Percentiles rank a stretch among this genome's conserved stretches.
Evolutionary conservation across 2,329 filamentous ascomycete species (phyloP).

Genomic region (Colletotrichum liriopes): DNA sequence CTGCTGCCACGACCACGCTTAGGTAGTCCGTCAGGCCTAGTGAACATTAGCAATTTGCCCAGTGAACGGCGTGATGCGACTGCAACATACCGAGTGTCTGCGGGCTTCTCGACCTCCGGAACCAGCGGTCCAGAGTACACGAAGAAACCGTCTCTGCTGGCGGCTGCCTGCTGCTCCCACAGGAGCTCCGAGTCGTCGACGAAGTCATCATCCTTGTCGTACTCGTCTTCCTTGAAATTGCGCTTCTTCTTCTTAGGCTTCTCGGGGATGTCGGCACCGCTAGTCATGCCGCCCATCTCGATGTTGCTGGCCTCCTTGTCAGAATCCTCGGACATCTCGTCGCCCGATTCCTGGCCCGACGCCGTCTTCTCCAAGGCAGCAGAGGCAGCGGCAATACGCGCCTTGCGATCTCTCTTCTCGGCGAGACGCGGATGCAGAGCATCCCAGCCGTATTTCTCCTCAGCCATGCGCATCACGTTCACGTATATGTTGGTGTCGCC

Average conservation of each 20-base stretch:
- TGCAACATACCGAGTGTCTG: slow-evolving; percentile 62
- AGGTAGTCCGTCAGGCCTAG: slow-evolving; percentile 78
- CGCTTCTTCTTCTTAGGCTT: slow-evolving; percentile 84
- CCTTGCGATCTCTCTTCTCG: slow-evolving; percentile 88
- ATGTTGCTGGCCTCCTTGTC: slow-evolving; percentile 86
- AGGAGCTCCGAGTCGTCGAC: slow-evolving; percentile 94
- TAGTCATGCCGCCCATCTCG: slow-evolving; percentile 82
- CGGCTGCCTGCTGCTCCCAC: slow-evolving; percentile 96
- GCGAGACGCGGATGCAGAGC: slow-evolving; percentile 93
- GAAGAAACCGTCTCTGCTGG: slow-evolving; percentile 96
- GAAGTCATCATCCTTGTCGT: slow-evolving; percentile 87
- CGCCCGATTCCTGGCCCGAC: slow-evolving; percentile 77
- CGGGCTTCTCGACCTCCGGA: slow-evolving; percentile 85
- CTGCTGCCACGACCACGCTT: slow-evolving; percentile 71
- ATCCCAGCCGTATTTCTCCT: slow-evolving; percentile 95
- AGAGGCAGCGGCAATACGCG: slow-evolving; percentile 90
- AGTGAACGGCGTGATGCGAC: slow-evolving; percentile 22
- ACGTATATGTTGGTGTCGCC: slow-evolving; percentile 91
- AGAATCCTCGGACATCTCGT: slow-evolving; percentile 90
- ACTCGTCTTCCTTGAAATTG: slow-evolving; percentile 85
- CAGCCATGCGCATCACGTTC: slow-evolving; percentile 94
- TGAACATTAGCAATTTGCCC: slow-evolving; percentile 52
- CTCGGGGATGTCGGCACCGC: slow-evolving; percentile 73
- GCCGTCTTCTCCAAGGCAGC: slow-evolving; percentile 85
- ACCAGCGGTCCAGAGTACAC: slow-evolving; percentile 96